Evolutionary conservation across 2,329 filamentous ascomycete genomes (phyloP), one percentile per base, ranked within the genome.

Genomic region (Ophiostoma perfectum): DNA sequence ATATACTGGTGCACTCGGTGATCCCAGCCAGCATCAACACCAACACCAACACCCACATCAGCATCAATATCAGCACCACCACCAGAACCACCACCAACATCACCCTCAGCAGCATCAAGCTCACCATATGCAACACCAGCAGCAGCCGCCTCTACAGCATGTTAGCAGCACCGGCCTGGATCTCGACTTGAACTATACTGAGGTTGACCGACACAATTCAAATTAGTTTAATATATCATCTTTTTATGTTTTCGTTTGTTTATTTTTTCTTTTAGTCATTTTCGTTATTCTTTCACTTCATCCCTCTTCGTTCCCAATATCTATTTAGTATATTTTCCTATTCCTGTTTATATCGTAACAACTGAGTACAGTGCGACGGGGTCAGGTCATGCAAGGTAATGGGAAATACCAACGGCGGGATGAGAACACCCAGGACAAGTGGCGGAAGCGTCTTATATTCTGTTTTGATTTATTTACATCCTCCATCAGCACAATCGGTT

Each of bases 351-450:
- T 27, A 60, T 60, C 27, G 38, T 58, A 11, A 60, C 55, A 18
- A 60, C 55, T 4, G 27, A 27, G 27, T 27, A 27, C 27, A 60
- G 55, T 60, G 27, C 55, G 55, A 60, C 27, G 18, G 27, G 49
- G 11, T 60, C 27, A 60, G 55, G 55, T 38, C 55, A 60, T 60
- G 27, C 55, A 60, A 27, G 55, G n/a, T 38, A 60, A 60, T 60
- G 55, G 11, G 38, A 55, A 36, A 55, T 27, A 55, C 18, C 49
- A 14, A n/a, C 27, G 55, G 55, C 55, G 38, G 55, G n/a, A 60
- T 18, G 27, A 12, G 9, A 27, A 60, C 38, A 60, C 11, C 55
- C 36, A 60, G 4, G 55, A 39, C 27, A 60, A 38, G 55, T 11
- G 27, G 55, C 14, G n/a, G 49, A 9, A 55, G 55, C 36, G 38